Evolutionary conservation across 345 rosid genomes (phyloP).

Genomic region (Sapria himalayana): DNA sequence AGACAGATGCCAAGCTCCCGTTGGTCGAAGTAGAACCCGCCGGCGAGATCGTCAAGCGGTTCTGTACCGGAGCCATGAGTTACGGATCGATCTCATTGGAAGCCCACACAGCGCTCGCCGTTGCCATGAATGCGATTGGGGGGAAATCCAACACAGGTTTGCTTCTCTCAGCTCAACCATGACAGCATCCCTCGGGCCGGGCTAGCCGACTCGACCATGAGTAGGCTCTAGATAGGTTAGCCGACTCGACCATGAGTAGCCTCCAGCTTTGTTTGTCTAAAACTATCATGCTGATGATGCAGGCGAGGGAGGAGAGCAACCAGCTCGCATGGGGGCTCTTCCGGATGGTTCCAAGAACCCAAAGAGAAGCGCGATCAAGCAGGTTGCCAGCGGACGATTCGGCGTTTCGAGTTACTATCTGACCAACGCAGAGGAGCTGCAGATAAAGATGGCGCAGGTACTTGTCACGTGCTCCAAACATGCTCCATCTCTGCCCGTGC

Average conservation of each 20-base stretch:
- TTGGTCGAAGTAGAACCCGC: conserved; percentile 86
- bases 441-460: conserved; percentile 99
- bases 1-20: conserved; percentile 34
- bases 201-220: too few species aligned
- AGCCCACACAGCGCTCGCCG: conserved; percentile 75
- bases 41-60: conserved; percentile 92
- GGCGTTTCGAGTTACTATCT: conserved; percentile 99
- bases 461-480: too few species aligned
- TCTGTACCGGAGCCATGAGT: conserved; percentile 99
- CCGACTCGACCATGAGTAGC: too few species aligned
- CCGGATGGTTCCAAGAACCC: conserved; percentile 83
- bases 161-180: not conserved
- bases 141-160: conserved; percentile 97
- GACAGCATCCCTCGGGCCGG: too few species aligned
- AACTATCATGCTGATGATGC: conserved; percentile 1
- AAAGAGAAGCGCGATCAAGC: conserved; percentile 91
- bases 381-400: conserved; percentile 98
- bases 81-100: conserved; percentile 95
- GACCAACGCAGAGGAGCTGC: conserved; percentile 95
- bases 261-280: too few species aligned
- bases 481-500: too few species aligned
- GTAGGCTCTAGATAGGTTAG: too few species aligned
- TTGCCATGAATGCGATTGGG: conserved; percentile 87
- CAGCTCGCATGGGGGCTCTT: conserved; percentile 89
- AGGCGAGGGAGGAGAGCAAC: conserved; percentile 99